Evolutionary conservation across 345 rosid species (phyloP).

Genomic region (Citrus australasica): DNA sequence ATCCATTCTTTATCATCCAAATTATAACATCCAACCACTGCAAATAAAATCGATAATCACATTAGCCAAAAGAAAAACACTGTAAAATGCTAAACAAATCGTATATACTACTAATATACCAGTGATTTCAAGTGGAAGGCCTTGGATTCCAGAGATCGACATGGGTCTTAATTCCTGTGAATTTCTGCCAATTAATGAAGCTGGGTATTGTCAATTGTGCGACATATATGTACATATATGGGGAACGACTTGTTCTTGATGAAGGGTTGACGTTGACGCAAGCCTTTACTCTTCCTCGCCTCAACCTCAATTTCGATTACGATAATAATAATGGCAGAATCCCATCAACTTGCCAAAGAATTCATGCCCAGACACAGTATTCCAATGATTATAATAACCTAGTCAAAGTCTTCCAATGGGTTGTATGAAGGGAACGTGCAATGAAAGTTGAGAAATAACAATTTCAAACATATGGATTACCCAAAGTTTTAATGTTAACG

Average conservation of each 20-base stretch:
- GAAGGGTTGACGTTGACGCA: conserved; percentile 20
- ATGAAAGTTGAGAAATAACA: background rate
- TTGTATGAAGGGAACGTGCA: background rate
- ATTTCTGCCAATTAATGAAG: background rate
- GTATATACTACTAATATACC: conserved; percentile 17
- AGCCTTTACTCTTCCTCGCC: background rate
- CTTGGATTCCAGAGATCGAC: conserved; percentile 47
- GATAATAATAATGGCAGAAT: background rate
- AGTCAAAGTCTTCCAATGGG: background rate
- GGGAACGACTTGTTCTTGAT: background rate
- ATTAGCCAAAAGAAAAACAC: background rate
- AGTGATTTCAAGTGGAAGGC: conserved; percentile 53
- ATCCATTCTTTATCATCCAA: conserved; percentile 55
- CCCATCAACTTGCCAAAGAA: conserved; percentile 5
- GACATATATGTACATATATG: too few species aligned
- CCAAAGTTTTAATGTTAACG: too few species aligned
- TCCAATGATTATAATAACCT: background rate
- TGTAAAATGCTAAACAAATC: background rate
- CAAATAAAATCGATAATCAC: background rate
- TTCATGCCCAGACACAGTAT: background rate
- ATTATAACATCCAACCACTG: conserved; percentile 44
- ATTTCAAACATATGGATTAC: background rate
- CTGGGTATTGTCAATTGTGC: background rate
- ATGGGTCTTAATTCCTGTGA: conserved; percentile 4
- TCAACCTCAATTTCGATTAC: background rate